Conservation (phyloP, 441 rosid species). For the Aquilaria agallochum region DNA sequence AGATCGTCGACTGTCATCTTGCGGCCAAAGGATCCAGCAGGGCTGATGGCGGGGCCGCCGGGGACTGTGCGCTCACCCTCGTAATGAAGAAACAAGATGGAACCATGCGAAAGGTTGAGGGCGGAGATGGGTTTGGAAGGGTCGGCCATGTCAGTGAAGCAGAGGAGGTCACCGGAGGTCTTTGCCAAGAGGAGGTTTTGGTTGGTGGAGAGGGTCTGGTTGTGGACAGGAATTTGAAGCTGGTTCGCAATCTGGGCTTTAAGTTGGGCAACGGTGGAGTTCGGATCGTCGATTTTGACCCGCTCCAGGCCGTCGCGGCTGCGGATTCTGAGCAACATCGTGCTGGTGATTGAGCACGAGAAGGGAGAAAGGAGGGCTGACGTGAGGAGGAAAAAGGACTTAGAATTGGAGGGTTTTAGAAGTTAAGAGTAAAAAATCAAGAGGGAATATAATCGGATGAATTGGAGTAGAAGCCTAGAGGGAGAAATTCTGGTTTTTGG, state of each 20-base stretch:
- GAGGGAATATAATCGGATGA: too few relatives aligned
- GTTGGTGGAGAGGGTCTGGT: slow-evolving; percentile 80
- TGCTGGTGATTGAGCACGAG: neutral
- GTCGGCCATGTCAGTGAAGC: slow-evolving; percentile 69
- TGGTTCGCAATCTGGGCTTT: slow-evolving; percentile 76
- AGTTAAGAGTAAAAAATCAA: too few relatives aligned
- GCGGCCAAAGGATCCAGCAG: slow-evolving; percentile 91
- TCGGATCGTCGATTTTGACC: slow-evolving; percentile 46
- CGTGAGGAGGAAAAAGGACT: neutral
- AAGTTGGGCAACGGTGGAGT: slow-evolving; percentile 58
- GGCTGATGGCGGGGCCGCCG: slow-evolving; percentile 72
- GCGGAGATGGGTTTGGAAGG: slow-evolving; percentile 51
- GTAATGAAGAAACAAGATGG: slow-evolving; percentile 68
- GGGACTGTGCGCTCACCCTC: slow-evolving; percentile 74
- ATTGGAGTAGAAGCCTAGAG: too few relatives aligned
- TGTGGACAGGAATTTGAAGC: slow-evolving; percentile 72
- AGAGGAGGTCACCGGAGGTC: slow-evolving; percentile 42
- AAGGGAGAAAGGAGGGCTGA: neutral
- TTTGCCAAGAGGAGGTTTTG: slow-evolving; percentile 76
- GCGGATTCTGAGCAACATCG: slow-evolving; percentile 86
- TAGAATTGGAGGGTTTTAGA: too few relatives aligned
- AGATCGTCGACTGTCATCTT: slow-evolving; percentile 99
- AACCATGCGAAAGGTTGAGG: slow-evolving; percentile 68
- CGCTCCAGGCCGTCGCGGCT: slow-evolving; percentile 98
- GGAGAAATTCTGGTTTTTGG: too few relatives aligned